Percentiles rank a stretch among this genome's conserved stretches.
phyloP scores from a whole-genome alignment of 257 asterid species.

The Scutellaria minor region DNA sequence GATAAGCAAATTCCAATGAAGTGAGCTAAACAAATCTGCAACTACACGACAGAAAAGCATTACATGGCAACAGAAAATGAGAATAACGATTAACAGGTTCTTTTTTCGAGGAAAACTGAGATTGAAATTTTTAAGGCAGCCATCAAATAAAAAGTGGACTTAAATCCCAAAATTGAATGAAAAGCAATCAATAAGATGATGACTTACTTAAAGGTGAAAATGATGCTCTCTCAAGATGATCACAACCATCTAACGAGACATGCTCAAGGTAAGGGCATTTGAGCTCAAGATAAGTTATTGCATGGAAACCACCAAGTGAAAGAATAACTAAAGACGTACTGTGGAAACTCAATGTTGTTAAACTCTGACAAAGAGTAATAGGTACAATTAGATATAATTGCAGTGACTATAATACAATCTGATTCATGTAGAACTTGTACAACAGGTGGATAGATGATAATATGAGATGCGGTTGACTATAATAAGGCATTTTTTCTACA shows the following conservation, averaged over 20 bases:
- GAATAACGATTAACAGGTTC: background rate
- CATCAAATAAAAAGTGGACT: too few relatives aligned
- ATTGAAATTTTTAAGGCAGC: too few relatives aligned
- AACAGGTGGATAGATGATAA: background rate
- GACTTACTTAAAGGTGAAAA: too few relatives aligned
- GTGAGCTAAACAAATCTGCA: background rate
- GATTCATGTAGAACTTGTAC: background rate
- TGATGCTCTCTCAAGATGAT: too few relatives aligned
- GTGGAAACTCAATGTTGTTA: slow-evolving; percentile 72
- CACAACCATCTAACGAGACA: too few relatives aligned
- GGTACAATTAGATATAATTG: slow-evolving; percentile 31
- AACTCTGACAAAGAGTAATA: slow-evolving; percentile 61
- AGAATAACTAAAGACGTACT: slow-evolving; percentile 82
- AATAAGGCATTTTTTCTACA: too few relatives aligned
- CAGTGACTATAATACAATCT: background rate
- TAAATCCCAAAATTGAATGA: too few relatives aligned
- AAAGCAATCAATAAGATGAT: too few relatives aligned
- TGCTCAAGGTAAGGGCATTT: too few relatives aligned
- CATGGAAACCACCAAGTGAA: slow-evolving; percentile 81
- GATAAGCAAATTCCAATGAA: background rate
- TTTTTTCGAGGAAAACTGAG: too few relatives aligned
- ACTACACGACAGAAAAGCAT: background rate
- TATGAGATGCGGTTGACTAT: background rate
- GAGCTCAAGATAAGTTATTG: too few relatives aligned
- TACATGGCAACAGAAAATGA: slow-evolving; percentile 4